phyloP scores from a whole-genome alignment of 352 stramenopile genomes.

The Ophiocytium majus region DNA sequence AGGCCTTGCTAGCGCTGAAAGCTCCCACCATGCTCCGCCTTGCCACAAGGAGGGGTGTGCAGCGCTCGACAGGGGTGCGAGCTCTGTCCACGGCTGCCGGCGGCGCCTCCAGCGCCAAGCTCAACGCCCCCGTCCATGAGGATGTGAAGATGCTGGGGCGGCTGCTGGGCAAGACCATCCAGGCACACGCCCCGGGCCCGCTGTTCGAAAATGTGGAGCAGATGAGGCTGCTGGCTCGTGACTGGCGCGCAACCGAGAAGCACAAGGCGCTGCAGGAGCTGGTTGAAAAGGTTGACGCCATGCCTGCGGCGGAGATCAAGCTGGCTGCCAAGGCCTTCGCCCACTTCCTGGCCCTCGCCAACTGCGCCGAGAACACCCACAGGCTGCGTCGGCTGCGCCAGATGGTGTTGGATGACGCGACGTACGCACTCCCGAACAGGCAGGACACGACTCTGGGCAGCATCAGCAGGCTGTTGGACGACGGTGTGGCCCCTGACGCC shows the following conservation, averaged over 20 bases:
- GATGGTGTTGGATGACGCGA: slow-evolving; percentile 34
- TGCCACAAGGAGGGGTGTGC: too few species aligned
- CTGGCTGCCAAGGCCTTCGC: slow-evolving; percentile 69
- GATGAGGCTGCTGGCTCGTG: slow-evolving; percentile 54
- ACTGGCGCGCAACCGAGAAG: slow-evolving; percentile 40
- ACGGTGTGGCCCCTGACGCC: slow-evolving; percentile 51
- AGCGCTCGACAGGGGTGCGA: too few species aligned
- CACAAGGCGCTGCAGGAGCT: slow-evolving; percentile 15
- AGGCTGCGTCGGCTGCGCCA: slow-evolving; percentile 54
- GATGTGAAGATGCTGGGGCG: slow-evolving; percentile 58
- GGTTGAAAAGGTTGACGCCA: slow-evolving; percentile 27
- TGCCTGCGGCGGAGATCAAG: slow-evolving; percentile 60
- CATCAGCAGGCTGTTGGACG: slow-evolving; percentile 57
- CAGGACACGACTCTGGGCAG: slow-evolving; percentile 59
- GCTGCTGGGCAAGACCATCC: slow-evolving; percentile 59
- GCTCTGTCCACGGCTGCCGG: too few species aligned
- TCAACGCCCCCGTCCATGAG: slow-evolving; percentile 56
- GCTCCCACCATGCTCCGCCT: too few species aligned
- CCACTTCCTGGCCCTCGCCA: slow-evolving; percentile 76
- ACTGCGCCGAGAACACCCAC: slow-evolving; percentile 75
- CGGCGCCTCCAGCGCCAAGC: too few species aligned
- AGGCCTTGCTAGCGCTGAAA: too few species aligned
- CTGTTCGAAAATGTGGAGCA: slow-evolving; percentile 58
- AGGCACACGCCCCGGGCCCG: slow-evolving; percentile 44
- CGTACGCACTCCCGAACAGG: slow-evolving; percentile 38